Evolutionary conservation across 208 protist genomes (phyloP).

Genomic region (Leishmania major): DNA sequence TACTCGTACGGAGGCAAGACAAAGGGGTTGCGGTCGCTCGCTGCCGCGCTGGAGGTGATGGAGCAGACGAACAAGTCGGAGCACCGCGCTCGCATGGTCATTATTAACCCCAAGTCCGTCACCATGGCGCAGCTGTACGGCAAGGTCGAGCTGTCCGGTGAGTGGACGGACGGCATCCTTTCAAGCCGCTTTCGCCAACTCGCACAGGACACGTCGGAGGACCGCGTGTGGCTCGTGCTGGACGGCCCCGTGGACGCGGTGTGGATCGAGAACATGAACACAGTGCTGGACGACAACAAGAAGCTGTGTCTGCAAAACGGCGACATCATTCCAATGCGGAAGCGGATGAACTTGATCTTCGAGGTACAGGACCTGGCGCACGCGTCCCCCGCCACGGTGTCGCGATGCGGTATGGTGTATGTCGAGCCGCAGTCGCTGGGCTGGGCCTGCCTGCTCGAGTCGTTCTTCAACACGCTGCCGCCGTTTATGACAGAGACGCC

Average conservation of each 20-base stretch:
- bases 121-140: conserved; percentile 97
- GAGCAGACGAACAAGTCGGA: conserved; percentile 62
- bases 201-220: conserved; percentile 77
- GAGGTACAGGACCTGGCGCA: conserved; percentile 97
- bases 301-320: conserved; percentile 97
- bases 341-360: conserved; percentile 97
- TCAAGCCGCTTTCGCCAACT: conserved; percentile 93
- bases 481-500: conserved; percentile 55
- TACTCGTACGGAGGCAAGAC: conserved; percentile 94
- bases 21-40: conserved; percentile 85
- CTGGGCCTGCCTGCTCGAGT: conserved; percentile 91
- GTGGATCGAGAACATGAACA: conserved; percentile 99
- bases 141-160: conserved; percentile 94
- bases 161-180: conserved; percentile 98
- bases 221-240: conserved; percentile 96
- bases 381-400: conserved; percentile 98
- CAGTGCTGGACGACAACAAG: conserved; percentile 99
- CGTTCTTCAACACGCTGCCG: conserved; percentile 80
- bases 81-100: conserved; percentile 84
- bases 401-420: conserved; percentile 99
- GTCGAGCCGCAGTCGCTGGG: conserved; percentile 95
- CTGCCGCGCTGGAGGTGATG: conserved; percentile 84
- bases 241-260: conserved; percentile 99
- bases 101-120: conserved; percentile 96
- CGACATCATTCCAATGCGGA: conserved; percentile 97